phyloP scores from a whole-genome alignment of 768 basidiomycete species.

The Rhodotorula diobovata region DNA sequence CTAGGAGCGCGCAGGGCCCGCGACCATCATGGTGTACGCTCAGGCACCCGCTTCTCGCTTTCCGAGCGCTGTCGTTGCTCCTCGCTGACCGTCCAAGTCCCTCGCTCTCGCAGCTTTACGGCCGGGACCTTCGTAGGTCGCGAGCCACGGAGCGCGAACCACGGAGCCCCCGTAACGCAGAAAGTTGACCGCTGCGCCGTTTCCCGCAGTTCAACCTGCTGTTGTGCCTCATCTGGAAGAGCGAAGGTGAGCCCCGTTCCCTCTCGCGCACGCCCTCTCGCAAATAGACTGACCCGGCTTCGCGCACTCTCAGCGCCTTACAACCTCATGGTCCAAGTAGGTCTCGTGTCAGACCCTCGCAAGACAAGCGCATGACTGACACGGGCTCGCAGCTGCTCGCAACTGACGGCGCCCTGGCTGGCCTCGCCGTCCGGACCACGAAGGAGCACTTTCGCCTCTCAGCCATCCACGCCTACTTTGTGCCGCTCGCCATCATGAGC shows the following conservation, averaged over 20 bases:
- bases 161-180: no score
- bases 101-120: background rate
- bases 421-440: background rate
- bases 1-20: background rate
- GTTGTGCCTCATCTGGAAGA: conserved; percentile 1
- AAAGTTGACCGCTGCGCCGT: background rate
- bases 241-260: background rate
- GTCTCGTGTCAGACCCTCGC: no score
- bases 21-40: conserved; percentile 6
- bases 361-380: no score
- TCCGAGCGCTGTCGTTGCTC: no score
- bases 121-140: conserved; percentile 6
- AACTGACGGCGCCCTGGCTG: conserved; percentile 5
- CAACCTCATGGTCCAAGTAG: conserved; percentile 3
- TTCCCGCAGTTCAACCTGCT: background rate
- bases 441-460: background rate
- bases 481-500: conserved; percentile 12
- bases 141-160: no score
- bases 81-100: no score
- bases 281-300: no score
- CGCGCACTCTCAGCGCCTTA: conserved; percentile 25
- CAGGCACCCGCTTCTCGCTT: no score
- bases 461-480: conserved; percentile 2
- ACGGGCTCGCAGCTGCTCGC: conserved; percentile 5
- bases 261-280: no score